These are phyloP conservation scores for Nepenthes gracilis DNA, from an alignment of 148 eudicot genomes.

Conservation along the genomic window DNA sequence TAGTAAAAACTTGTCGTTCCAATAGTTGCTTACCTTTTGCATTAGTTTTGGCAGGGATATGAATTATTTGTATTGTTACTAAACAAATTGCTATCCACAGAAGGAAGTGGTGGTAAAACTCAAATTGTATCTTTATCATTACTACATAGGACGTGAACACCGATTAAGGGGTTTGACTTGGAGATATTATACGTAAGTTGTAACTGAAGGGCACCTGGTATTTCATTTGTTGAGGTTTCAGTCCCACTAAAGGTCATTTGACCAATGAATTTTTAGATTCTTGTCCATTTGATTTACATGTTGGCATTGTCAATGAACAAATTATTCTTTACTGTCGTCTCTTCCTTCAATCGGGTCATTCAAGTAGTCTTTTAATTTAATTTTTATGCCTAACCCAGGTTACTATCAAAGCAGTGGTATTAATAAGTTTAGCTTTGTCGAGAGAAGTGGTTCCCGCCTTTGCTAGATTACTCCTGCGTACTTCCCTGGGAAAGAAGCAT, in stretches of 20 bases:
- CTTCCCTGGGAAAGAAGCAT: slow-evolving; percentile 88
- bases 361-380: not conserved
- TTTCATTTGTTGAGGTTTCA: not conserved
- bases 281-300: not conserved
- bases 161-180: too few species aligned
- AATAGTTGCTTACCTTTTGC: too few species aligned
- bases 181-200: too few species aligned
- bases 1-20: too few species aligned
- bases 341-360: not conserved
- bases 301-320: slow-evolving; percentile 1
- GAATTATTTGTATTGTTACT: too few species aligned
- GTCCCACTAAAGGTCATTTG: too few species aligned
- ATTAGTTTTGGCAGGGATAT: too few species aligned
- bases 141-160: too few species aligned
- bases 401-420: slow-evolving; percentile 59
- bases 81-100: too few species aligned
- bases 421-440: slow-evolving; percentile 67
- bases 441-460: slow-evolving; percentile 90
- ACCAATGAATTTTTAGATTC: not conserved
- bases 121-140: too few species aligned
- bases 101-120: too few species aligned
- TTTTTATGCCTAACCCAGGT: slow-evolving; percentile 32
- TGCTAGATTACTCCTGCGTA: slow-evolving; percentile 82
- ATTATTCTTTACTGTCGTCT: not conserved
- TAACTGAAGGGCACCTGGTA: too few species aligned